Evolutionary conservation across 768 basidiomycete genomes (phyloP).

Genomic region (Tylopilus felleus): DNA sequence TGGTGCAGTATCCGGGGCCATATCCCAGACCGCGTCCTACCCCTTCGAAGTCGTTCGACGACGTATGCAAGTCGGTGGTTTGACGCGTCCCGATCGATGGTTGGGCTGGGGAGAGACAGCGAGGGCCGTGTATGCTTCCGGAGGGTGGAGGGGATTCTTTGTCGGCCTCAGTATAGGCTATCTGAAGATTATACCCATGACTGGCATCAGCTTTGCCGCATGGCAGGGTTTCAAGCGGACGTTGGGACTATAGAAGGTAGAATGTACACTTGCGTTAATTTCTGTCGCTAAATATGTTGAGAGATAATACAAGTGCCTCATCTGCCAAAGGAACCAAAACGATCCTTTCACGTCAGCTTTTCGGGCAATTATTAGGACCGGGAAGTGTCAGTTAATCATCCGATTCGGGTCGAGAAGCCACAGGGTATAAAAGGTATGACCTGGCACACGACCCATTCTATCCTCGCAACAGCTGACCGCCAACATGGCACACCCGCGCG

Average conservation of each 20-base stretch:
- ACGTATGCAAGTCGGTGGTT: conserved; percentile 93
- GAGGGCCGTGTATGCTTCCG: conserved; percentile 54
- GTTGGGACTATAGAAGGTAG: conserved; percentile 27
- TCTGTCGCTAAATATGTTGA: not conserved
- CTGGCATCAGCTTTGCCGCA: conserved; percentile 85
- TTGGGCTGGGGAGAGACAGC: conserved; percentile 77
- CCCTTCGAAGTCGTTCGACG: conserved; percentile 92
- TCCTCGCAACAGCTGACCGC: not conserved
- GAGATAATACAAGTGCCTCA: not conserved
- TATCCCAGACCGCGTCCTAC: conserved; percentile 88
- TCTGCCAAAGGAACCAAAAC: not conserved
- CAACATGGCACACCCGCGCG: conserved; percentile 4
- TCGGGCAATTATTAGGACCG: not conserved
- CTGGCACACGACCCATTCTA: not conserved
- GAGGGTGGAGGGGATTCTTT: conserved; percentile 88
- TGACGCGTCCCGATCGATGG: conserved; percentile 73
- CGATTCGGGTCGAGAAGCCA: not conserved
- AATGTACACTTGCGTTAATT: conserved; percentile 1
- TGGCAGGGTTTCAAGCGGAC: conserved; percentile 58
- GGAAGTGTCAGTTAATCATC: not conserved
- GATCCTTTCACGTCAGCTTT: not conserved
- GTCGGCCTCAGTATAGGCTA: conserved; percentile 91
- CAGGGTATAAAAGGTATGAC: not conserved
- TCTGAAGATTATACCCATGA: conserved; percentile 95
- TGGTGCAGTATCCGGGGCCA: conserved; percentile 81